Evolutionary conservation across 345 rosid genomes (phyloP), one percentile per base, ranked within the genome.

Genomic region (Diplotaxis tenuifolia): DNA sequence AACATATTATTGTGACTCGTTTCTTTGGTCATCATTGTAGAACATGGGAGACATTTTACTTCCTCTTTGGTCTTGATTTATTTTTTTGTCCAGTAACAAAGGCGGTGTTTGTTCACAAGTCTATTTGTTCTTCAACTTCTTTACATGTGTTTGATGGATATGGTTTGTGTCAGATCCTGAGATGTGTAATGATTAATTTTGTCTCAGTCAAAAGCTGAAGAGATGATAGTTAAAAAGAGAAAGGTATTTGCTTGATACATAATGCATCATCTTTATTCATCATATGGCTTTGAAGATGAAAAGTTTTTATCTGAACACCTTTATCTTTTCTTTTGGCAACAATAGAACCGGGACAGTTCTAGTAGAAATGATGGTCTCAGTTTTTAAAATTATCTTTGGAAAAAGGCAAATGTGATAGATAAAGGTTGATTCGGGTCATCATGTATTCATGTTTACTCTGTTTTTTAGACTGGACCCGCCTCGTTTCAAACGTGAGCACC

Each of bases 1-100:
- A 62, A 75, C 79, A 75, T 75, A 75, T 75, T 20, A 69, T 69
- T 62, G 74, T 68, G 79, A 68, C 62, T 75, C 65, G 74, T 62
- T 62, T 52, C 53, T 38, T 50, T 7, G 62, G 53, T 68, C 68
- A 42, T 42, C 4, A 61, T 75, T 9, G 18, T 76, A 76, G 75
- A 76, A 76, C 79, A 76, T 69, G 60, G 63, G 47, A 45, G 70
- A 68, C 70, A 68, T 67, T 62, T 45, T 47, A 15, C 7, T 36
- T 38, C 66, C n/a, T 59, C 56, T 62, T 75, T 29, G 36, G 42
- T 55, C 64, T 75, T 75, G 78, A 60, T 60, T 60, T 60, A 60
- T 60, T 60, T 60, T 58, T 62, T 40, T 73, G 71, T 73, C 59
- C 52, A 45, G 67, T 61, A 52, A 75, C 54, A 67, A 52, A 75